phyloP scores from a whole-genome alignment of 2,329 filamentous ascomycete genomes.

The Pyrenophora teres region DNA sequence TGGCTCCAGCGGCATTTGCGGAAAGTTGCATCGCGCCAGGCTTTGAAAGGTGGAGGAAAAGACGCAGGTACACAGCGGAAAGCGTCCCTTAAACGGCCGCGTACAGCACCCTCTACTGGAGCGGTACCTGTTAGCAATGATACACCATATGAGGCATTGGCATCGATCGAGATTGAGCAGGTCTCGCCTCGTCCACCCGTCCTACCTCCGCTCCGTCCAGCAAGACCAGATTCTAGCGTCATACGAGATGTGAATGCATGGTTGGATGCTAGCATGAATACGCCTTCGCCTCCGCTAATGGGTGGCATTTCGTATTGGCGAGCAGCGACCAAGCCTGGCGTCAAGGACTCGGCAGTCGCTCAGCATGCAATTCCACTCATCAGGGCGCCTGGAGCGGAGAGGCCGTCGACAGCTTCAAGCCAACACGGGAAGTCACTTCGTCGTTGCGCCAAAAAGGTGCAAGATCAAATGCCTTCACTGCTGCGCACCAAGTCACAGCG shows the following conservation, averaged over 20 bases:
- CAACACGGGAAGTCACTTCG: constrained; percentile 33
- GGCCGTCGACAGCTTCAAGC: constrained; percentile 22
- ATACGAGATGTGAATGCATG: constrained; percentile 40
- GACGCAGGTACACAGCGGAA: constrained; percentile 6
- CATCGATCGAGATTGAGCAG: constrained; percentile 14
- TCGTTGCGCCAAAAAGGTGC: constrained; percentile 35
- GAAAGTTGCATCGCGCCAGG: constrained; percentile 25
- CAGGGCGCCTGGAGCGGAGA: constrained; percentile 9
- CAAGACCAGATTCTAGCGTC: constrained; percentile 32
- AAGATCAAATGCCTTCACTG: constrained; percentile 38
- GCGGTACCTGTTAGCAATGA: not conserved
- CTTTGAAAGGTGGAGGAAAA: not conserved
- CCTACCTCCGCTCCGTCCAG: constrained; percentile 26
- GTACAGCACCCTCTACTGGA: constrained; percentile 31
- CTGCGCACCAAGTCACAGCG: constrained; percentile 25
- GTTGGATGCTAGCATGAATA: constrained; percentile 37
- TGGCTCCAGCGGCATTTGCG: constrained; percentile 36
- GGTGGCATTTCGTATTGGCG: constrained; percentile 42
- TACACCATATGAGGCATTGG: constrained; percentile 5
- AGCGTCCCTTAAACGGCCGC: constrained; percentile 24
- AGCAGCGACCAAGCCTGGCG: constrained; percentile 16
- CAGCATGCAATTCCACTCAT: constrained; percentile 39
- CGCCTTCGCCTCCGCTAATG: constrained; percentile 39
- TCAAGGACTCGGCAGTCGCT: constrained; percentile 14
- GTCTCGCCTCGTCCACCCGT: constrained; percentile 12